Percentiles rank a stretch among this genome's conserved stretches.
These are phyloP conservation scores for Psophocarpus tetragonolobus DNA, from an alignment of 306 rosid species.

Conservation along the genomic window DNA sequence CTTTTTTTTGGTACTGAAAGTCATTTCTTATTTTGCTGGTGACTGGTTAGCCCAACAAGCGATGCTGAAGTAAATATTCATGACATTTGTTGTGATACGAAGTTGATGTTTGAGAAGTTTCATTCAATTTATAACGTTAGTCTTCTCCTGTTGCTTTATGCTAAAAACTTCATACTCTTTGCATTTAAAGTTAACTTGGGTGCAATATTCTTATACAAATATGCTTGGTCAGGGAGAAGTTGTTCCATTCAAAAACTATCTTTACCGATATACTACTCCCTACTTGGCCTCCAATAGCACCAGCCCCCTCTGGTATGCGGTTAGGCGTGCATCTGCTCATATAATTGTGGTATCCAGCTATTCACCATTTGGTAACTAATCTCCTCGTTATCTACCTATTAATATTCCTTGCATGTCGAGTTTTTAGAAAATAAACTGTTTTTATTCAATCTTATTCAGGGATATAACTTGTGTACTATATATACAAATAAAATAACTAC, in stretches of 20 bases:
- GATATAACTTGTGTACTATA: neutral
- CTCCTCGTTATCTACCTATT: constrained; percentile 21
- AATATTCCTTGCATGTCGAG: constrained; percentile 21
- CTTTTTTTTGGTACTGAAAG: neutral
- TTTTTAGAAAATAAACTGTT: neutral
- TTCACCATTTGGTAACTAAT: constrained; percentile 79
- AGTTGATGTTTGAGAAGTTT: constrained; percentile 24
- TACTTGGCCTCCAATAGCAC: constrained; percentile 76
- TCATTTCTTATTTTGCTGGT: neutral
- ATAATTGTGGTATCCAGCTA: constrained; percentile 89
- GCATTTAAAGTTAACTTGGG: constrained; percentile 17
- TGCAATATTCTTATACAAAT: constrained; percentile 24
- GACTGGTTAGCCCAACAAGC: neutral
- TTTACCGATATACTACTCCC: constrained; percentile 78
- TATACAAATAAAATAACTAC: neutral
- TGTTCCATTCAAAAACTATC: constrained; percentile 77
- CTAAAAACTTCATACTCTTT: neutral
- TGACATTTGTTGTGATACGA: constrained; percentile 28
- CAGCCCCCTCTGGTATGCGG: constrained; percentile 94
- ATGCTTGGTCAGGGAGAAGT: constrained; percentile 70
- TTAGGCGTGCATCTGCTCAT: constrained; percentile 96
- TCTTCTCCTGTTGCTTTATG: constrained; percentile 10
- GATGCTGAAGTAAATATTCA: constrained; percentile 14
- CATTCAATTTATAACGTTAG: constrained; percentile 16
- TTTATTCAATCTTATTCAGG: neutral